Base-by-base conservation (phyloP, 1,284 basidiomycete species). In the Ceratobasidium sp. region DNA sequence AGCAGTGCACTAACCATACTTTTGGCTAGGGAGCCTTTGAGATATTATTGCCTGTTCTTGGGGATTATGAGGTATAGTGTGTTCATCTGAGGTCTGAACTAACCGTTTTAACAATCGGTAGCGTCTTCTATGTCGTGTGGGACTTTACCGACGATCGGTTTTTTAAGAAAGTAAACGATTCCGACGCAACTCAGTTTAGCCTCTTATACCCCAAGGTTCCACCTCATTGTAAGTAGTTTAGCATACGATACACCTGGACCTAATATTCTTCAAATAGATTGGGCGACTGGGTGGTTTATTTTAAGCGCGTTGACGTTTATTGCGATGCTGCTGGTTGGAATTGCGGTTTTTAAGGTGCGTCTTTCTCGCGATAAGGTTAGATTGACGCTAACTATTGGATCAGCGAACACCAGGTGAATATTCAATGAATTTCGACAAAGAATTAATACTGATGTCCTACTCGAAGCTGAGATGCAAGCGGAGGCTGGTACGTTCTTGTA, bases 121-220 rank as follows among this genome's bases (percentile, higher is more conserved):
- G 93, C 80, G 86, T 91, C 58, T 87, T 94, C 75, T 94, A 91
- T 79, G 92, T 91, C 65, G 86, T 94, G 76, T 94, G 92, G 93
- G 93, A 94, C 81, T 89, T 94, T 37, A 89, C 92, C 66, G 93
- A 94, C 81, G 93, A 94, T 82, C 89, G 92, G 79, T 94, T 94
- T 85, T 94, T 94, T 84, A 92, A 92, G 80, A 94, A 94, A 85
- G 87, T 89, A 31, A 94, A 94, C 80, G 92, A 94, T 81, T 94
- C 93, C 2, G 93, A 94, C 81, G 91, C 91, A 60, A 92, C 92
- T 3, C 93, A 94, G 81, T 94, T 92, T 81, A 83, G 87, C 17
- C 83, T 93, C 54, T 82, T 94, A 69, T 94, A 87, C 82, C 92
- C 92, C 8, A 83, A 84, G 11, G 86, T 92, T 76, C 86, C 88